A percentile compares a stretch with the other conserved stretches of the same genome.
Conservation (phyloP, 1,284 basidiomycete genomes). For the Phlebopus sp. region DNA sequence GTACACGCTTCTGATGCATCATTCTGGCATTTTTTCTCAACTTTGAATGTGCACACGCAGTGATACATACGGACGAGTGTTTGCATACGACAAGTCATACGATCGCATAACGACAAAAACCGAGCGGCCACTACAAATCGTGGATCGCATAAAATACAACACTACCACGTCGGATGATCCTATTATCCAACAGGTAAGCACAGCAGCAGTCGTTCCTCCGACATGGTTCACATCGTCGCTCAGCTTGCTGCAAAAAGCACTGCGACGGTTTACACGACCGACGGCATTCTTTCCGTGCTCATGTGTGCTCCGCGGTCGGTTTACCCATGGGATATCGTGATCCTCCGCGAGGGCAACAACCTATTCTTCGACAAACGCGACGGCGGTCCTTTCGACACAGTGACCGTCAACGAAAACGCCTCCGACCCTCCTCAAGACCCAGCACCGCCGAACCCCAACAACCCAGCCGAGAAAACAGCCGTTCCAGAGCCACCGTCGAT, state of each 20-base stretch:
- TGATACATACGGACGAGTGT: slow-evolving; percentile 86
- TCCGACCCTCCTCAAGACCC: slow-evolving; percentile 92
- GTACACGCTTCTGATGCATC: slow-evolving; percentile 28
- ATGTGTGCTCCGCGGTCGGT: slow-evolving; percentile 96
- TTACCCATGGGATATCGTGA: slow-evolving; percentile 99
- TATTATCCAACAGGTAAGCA: slow-evolving; percentile 78
- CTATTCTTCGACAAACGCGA: slow-evolving; percentile 98
- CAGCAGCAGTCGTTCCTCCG: slow-evolving; percentile 1
- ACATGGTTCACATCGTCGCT: slow-evolving; percentile 7
- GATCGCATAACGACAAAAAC: slow-evolving; percentile 95
- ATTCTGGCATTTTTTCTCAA: slow-evolving; percentile 3
- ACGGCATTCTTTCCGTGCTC: slow-evolving; percentile 92
- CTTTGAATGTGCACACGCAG: slow-evolving; percentile 38
- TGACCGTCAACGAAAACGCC: slow-evolving; percentile 99
- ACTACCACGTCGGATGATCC: slow-evolving; percentile 97
- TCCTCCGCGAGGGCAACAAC: slow-evolving; percentile 90
- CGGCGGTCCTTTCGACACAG: slow-evolving; percentile 94
- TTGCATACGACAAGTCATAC: slow-evolving; percentile 92
- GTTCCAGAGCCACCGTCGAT: slow-evolving; percentile 72
- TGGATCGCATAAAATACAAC: slow-evolving; percentile 97
- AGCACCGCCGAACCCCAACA: slow-evolving; percentile 71
- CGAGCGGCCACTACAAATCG: slow-evolving; percentile 85
- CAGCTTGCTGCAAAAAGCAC: slow-evolving; percentile 78
- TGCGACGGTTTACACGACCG: slow-evolving; percentile 91
- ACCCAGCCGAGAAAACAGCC: slow-evolving; percentile 62